Evolutionary conservation across 129 eudicot genomes (phyloP).

Genomic region (Deinandra increscens): DNA sequence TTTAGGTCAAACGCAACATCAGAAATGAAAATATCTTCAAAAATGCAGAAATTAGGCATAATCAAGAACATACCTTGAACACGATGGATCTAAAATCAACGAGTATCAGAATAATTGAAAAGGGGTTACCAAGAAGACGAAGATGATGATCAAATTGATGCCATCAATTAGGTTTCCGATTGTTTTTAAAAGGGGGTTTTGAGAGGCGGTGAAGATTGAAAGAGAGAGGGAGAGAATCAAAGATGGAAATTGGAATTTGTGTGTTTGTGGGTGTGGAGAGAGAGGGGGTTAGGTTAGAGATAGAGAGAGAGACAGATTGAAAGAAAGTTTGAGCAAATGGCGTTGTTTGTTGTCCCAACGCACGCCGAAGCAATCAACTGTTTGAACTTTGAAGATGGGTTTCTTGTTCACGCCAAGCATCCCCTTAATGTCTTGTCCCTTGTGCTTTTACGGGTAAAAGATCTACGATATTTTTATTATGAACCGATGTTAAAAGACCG

Average conservation of each 20-base stretch:
- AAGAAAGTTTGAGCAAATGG: constrained; percentile 16
- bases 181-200: constrained; percentile 9
- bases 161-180: too few relatives aligned
- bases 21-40: background rate
- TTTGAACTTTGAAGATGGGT: constrained; percentile 7
- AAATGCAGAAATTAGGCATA: background rate
- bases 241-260: constrained; percentile 23
- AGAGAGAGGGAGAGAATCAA: background rate
- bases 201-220: constrained; percentile 11
- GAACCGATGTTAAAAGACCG: too few relatives aligned
- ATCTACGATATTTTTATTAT: too few relatives aligned
- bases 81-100: constrained; percentile 28
- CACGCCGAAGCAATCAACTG: constrained; percentile 19
- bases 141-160: background rate
- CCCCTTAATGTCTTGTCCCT: constrained; percentile 24
- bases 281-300: background rate
- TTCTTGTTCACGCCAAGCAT: constrained; percentile 28
- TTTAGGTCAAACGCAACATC: background rate
- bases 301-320: background rate
- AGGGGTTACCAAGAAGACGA: background rate
- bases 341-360: constrained; percentile 8
- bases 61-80: constrained; percentile 29
- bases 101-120: too few relatives aligned
- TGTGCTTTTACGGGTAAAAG: too few relatives aligned
- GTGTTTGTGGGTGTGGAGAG: constrained; percentile 11